Evolutionary conservation across 2,329 filamentous ascomycete genomes (phyloP).

Genomic region (Plenodomus tracheiphilus): DNA sequence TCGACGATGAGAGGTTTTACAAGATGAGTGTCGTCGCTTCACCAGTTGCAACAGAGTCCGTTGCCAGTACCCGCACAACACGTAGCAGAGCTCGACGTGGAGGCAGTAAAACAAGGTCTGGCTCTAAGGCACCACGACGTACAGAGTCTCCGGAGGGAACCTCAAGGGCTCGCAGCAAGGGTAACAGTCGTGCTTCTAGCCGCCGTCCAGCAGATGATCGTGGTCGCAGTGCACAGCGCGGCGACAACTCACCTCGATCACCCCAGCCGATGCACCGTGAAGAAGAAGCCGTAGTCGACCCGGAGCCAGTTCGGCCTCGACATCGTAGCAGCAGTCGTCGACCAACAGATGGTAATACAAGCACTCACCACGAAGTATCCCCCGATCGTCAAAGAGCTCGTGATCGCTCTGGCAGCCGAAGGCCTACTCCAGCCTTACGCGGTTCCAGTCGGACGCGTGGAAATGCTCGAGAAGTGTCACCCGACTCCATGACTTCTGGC

Average conservation of each 20-base stretch:
- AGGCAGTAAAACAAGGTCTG: conserved; percentile 40
- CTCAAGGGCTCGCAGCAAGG: conserved; percentile 32
- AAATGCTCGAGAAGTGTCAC: conserved; percentile 40
- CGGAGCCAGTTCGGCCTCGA: conserved; percentile 59
- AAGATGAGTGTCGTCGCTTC: conserved; percentile 44
- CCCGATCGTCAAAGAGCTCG: conserved; percentile 46
- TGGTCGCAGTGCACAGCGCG: conserved; percentile 40
- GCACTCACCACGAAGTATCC: conserved; percentile 50
- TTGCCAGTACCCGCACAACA: conserved; percentile 39
- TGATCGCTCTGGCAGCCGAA: conserved; percentile 44
- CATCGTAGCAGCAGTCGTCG: conserved; percentile 57
- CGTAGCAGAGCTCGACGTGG: conserved; percentile 40
- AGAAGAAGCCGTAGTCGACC: conserved; percentile 63
- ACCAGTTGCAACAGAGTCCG: conserved; percentile 43
- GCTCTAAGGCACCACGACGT: conserved; percentile 40
- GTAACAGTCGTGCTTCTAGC: conserved; percentile 39
- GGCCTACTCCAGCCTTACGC: conserved; percentile 29
- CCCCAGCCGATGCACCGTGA: conserved; percentile 73
- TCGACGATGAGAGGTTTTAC: conserved; percentile 54
- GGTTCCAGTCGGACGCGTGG: conserved; percentile 40
- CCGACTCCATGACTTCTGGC: conserved; percentile 39
- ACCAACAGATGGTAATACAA: conserved; percentile 49
- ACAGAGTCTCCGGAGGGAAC: conserved; percentile 41
- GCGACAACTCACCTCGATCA: conserved; percentile 73
- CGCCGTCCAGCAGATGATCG: conserved; percentile 41